Percentiles rank a stretch among this genome's conserved stretches.
Conservation (phyloP, 306 rosid genomes). For the Quercus gilva region DNA sequence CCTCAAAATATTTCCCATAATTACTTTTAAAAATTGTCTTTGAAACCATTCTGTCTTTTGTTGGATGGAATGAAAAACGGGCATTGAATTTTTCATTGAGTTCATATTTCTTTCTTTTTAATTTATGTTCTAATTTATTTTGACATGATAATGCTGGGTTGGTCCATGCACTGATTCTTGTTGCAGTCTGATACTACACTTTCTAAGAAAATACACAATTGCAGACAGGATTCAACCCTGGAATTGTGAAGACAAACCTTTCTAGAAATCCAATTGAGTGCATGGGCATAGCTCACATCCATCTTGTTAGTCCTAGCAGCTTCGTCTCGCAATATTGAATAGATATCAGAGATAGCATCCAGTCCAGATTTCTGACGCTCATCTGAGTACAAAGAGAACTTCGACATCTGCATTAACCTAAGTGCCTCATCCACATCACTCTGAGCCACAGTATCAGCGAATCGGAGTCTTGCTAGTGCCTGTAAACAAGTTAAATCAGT, state of each 20-base stretch:
- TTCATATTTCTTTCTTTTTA: not conserved
- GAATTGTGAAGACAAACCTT: constrained; percentile 51
- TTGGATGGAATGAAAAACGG: not conserved
- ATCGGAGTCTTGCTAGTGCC: constrained; percentile 95
- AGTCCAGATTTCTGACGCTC: constrained; percentile 95
- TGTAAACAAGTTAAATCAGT: constrained; percentile 30
- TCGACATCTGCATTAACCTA: constrained; percentile 98
- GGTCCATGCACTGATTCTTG: not conserved
- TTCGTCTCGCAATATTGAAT: constrained; percentile 91
- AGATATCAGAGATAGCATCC: constrained; percentile 92
- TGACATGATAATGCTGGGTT: not conserved
- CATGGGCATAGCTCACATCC: constrained; percentile 90
- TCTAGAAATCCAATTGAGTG: constrained; percentile 94
- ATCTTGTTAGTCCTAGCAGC: constrained; percentile 66
- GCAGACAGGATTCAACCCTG: constrained; percentile 14
- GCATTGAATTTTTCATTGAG: not conserved
- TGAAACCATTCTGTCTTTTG: not conserved
- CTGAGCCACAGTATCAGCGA: constrained; percentile 86
- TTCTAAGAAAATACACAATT: not conserved
- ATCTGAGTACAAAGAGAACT: constrained; percentile 90
- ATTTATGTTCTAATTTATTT: not conserved
- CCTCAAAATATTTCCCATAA: not conserved
- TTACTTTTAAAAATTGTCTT: not conserved
- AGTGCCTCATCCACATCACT: constrained; percentile 97
- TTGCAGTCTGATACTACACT: not conserved